Evolutionary conservation across 1,284 basidiomycete genomes (phyloP).

Genomic region (Boletus albobrunnescens): DNA sequence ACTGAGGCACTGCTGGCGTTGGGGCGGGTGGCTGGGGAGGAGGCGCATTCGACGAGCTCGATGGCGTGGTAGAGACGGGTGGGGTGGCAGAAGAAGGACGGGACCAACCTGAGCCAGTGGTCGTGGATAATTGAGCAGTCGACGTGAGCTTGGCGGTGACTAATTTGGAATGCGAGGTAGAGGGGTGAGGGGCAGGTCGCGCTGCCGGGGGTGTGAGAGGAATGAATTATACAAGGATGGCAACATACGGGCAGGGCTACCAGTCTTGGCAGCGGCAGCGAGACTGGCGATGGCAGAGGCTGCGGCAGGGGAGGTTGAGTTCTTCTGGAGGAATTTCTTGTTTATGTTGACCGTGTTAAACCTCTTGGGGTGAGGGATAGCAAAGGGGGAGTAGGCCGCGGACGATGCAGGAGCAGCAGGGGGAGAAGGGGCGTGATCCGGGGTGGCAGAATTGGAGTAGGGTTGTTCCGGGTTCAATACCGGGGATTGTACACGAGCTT

Average conservation of each 20-base stretch:
- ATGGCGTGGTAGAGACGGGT: constrained; percentile 42
- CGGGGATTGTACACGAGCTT: constrained; percentile 19
- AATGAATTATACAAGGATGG: background rate
- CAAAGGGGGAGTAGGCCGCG: constrained; percentile 20
- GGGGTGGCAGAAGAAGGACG: constrained; percentile 68
- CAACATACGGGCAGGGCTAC: constrained; percentile 49
- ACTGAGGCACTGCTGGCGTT: constrained; percentile 41
- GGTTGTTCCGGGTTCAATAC: constrained; percentile 8
- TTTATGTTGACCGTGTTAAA: constrained; percentile 87
- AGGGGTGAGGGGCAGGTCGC: constrained; percentile 51
- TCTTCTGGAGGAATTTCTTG: constrained; percentile 92
- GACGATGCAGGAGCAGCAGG: constrained; percentile 15
- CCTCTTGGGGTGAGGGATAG: constrained; percentile 67
- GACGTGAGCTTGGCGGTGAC: constrained; percentile 83
- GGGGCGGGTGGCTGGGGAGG: constrained; percentile 29
- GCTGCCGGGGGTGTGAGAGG: constrained; percentile 35
- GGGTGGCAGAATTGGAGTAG: constrained; percentile 10
- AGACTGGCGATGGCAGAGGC: constrained; percentile 39
- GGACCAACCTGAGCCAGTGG: constrained; percentile 69
- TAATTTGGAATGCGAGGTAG: constrained; percentile 67
- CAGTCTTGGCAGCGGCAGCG: constrained; percentile 44
- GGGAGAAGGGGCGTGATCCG: constrained; percentile 21
- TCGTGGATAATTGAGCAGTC: constrained; percentile 48
- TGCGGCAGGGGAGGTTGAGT: constrained; percentile 40
- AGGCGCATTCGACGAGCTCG: constrained; percentile 39